Evolutionary conservation across 345 rosid species (phyloP).

Genomic region (Diplotaxis tenuifolia): DNA sequence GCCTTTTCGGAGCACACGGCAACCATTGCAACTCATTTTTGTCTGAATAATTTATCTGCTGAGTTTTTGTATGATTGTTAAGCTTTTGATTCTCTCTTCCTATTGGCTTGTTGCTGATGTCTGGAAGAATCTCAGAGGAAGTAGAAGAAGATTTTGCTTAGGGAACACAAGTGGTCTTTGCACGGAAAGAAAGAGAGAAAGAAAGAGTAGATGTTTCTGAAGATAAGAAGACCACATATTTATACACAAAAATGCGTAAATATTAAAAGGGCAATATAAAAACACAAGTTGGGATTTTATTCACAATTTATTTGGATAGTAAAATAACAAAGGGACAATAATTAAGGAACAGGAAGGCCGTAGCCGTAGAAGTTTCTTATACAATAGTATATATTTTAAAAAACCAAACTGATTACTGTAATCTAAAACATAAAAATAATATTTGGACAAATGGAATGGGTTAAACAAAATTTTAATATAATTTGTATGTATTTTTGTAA

Average conservation of each 20-base stretch:
- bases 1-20: constrained; percentile 92
- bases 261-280: too few relatives aligned
- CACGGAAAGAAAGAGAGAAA: constrained; percentile 7
- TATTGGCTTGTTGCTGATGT: constrained; percentile 25
- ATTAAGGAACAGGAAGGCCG: neutral
- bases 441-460: neutral
- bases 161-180: constrained; percentile 28
- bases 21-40: constrained; percentile 95
- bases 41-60: neutral
- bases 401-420: neutral
- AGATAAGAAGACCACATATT: constrained; percentile 15
- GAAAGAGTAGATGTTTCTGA: constrained; percentile 19
- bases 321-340: constrained; percentile 12
- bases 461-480: too few relatives aligned
- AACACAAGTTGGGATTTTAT: constrained; percentile 4
- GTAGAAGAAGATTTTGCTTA: constrained; percentile 30
- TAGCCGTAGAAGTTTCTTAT: constrained; percentile 23
- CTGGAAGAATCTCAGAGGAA: neutral
- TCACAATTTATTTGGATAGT: neutral
- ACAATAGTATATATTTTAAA: neutral
- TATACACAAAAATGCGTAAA: neutral
- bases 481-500: neutral
- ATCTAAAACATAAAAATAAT: neutral
- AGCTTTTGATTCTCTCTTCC: too few relatives aligned
- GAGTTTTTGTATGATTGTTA: neutral